Evolutionary conservation across 1,284 basidiomycete genomes (phyloP).

Genomic region (Microbotryum violaceum): DNA sequence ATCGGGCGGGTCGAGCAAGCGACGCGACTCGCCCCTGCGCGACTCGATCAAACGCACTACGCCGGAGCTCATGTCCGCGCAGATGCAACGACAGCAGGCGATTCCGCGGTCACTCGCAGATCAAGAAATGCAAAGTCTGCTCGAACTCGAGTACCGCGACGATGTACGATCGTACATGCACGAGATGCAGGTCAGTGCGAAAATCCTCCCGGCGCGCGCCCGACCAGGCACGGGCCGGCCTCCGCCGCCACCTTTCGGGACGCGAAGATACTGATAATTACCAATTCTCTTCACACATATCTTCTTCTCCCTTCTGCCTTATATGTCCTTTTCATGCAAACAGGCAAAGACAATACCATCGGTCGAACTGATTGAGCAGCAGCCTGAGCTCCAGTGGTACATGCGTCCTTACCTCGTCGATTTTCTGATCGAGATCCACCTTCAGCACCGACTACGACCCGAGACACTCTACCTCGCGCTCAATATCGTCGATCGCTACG

Average conservation of each 20-base stretch:
- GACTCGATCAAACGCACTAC: conserved; percentile 18
- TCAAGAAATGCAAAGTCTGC: conserved; percentile 44
- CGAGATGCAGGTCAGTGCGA: conserved; percentile 81
- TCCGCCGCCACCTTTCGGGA: not conserved
- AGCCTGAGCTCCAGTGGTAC: conserved; percentile 59
- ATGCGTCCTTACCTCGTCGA: conserved; percentile 99
- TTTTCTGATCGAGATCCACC: conserved; percentile 97
- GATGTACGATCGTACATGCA: conserved; percentile 92
- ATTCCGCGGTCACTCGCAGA: conserved; percentile 19
- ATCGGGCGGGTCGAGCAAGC: conserved; percentile 7
- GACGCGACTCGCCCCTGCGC: conserved; percentile 18
- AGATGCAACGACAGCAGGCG: conserved; percentile 23
- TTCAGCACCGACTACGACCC: conserved; percentile 88
- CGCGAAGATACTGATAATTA: not conserved
- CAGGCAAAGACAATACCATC: conserved; percentile 80
- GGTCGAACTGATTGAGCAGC: conserved; percentile 92
- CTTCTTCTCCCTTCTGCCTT: not conserved
- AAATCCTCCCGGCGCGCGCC: not conserved
- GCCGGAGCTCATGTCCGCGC: conserved; percentile 21
- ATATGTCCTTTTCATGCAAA: not conserved
- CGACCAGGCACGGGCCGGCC: not conserved
- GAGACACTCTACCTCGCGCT: conserved; percentile 97
- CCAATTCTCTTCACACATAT: not conserved
- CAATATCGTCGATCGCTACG: conserved; percentile 98
- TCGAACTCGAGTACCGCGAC: conserved; percentile 88